Evolutionary conservation across 176 grass and related monocot genomes (phyloP).

Genomic region (Cocos nucifera): DNA sequence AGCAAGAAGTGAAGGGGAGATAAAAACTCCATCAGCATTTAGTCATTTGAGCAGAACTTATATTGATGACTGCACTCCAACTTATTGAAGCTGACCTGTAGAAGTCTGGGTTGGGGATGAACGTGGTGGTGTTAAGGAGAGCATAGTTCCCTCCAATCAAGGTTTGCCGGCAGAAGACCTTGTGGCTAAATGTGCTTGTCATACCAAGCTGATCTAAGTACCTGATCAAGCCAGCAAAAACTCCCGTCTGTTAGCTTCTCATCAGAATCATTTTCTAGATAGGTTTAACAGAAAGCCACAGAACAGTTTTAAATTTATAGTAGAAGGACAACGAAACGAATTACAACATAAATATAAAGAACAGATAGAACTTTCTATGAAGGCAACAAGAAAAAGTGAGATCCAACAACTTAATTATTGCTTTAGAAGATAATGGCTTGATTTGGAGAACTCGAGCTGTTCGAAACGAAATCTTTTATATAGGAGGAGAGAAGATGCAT

Average conservation of each 20-base stretch:
- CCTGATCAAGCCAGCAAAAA: slow-evolving; percentile 4
- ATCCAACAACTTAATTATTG: too few relatives aligned
- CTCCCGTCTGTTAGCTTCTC: neutral
- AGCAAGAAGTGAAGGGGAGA: neutral
- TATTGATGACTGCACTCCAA: neutral
- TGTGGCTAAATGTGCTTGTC: slow-evolving; percentile 32
- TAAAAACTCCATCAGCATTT: neutral
- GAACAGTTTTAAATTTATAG: too few relatives aligned
- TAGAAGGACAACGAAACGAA: too few relatives aligned
- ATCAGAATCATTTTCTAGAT: too few relatives aligned
- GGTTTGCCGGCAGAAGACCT: slow-evolving; percentile 47
- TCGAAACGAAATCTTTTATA: too few relatives aligned
- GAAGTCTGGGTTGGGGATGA: slow-evolving; percentile 55
- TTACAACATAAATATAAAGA: too few relatives aligned
- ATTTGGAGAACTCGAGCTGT: too few relatives aligned
- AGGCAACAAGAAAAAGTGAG: too few relatives aligned
- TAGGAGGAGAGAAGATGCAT: too few relatives aligned
- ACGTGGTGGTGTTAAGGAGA: slow-evolving; percentile 44
- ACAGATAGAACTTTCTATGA: too few relatives aligned
- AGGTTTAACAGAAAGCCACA: too few relatives aligned
- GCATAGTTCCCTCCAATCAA: slow-evolving; percentile 60
- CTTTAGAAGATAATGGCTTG: too few relatives aligned
- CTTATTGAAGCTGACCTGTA: slow-evolving; percentile 23
- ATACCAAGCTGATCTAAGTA: slow-evolving; percentile 64
- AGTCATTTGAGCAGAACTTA: neutral